Conservation (phyloP, 1,284 basidiomycete genomes). For the Ustilago tritici region DNA sequence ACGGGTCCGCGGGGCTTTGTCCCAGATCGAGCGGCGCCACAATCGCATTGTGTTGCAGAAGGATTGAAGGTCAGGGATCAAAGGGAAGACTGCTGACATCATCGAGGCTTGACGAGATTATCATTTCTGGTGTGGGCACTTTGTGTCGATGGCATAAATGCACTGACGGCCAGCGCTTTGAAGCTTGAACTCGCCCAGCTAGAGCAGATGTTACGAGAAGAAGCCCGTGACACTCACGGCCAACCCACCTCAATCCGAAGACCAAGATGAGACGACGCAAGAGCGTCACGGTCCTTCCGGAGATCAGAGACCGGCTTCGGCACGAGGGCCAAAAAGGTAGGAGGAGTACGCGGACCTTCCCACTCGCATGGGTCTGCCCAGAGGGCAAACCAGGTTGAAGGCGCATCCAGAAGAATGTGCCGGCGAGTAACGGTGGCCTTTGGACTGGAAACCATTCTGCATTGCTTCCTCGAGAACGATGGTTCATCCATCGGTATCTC, state of each 20-base stretch:
- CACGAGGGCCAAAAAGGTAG: slow-evolving; percentile 42
- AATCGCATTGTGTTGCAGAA: slow-evolving; percentile 6
- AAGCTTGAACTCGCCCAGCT: slow-evolving; percentile 58
- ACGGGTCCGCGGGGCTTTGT: slow-evolving; percentile 31
- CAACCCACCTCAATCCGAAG: not conserved
- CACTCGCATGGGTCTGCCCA: slow-evolving; percentile 60
- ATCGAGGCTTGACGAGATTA: slow-evolving; percentile 44
- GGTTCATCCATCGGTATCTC: not conserved
- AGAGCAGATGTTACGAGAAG: slow-evolving; percentile 49
- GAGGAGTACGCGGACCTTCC: slow-evolving; percentile 69
- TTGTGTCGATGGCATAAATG: slow-evolving; percentile 27
- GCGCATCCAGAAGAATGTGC: slow-evolving; percentile 12
- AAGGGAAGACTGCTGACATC: slow-evolving; percentile 16
- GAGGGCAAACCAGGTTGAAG: slow-evolving; percentile 25
- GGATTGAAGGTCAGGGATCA: not conserved
- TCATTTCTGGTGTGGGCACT: slow-evolving; percentile 59
- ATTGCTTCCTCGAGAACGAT: not conserved
- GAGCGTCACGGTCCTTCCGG: slow-evolving; percentile 30
- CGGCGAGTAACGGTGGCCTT: slow-evolving; percentile 68
- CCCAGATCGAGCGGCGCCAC: slow-evolving; percentile 4
- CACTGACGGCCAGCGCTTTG: slow-evolving; percentile 46
- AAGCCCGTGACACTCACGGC: slow-evolving; percentile 22
- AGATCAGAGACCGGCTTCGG: slow-evolving; percentile 45
- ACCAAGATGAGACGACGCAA: slow-evolving; percentile 8
- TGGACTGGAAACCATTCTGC: slow-evolving; percentile 50